These are phyloP conservation scores for Tilletia setariae DNA, from an alignment of 1,284 basidiomycete species.

Conservation along the genomic window DNA sequence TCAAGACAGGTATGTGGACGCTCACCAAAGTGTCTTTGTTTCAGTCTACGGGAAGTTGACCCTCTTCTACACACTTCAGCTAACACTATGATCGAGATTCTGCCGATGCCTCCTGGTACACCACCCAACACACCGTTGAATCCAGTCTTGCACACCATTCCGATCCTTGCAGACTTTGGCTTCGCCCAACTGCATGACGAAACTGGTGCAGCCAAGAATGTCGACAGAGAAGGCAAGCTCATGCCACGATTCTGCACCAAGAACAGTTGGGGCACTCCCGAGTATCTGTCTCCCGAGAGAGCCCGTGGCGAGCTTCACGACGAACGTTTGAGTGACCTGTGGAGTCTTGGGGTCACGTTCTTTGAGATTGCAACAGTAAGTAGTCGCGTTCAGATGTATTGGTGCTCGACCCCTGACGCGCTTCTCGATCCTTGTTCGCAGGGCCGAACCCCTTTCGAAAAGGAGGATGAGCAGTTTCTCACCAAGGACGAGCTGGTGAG, in stretches of 20 bases:
- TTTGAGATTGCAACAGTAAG: constrained; percentile 40
- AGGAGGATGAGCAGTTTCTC: constrained; percentile 34
- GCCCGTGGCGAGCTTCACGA: constrained; percentile 34
- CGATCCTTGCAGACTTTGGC: constrained; percentile 34
- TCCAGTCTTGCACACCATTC: constrained; percentile 20
- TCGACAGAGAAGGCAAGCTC: constrained; percentile 31
- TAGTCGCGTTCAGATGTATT: not conserved
- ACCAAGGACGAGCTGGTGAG: constrained; percentile 30
- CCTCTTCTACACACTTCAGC: constrained; percentile 14
- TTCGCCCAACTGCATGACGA: constrained; percentile 41
- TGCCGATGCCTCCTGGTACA: constrained; percentile 11
- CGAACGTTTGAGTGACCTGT: constrained; percentile 39
- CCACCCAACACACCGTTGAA: constrained; percentile 14
- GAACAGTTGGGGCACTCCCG: constrained; percentile 18
- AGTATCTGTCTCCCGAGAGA: constrained; percentile 44
- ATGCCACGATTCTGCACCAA: constrained; percentile 21
- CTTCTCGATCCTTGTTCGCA: not conserved
- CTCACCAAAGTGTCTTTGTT: not conserved
- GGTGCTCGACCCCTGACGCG: not conserved
- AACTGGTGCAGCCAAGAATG: constrained; percentile 30
- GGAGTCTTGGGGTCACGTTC: constrained; percentile 45
- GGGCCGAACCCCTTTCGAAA: constrained; percentile 44
- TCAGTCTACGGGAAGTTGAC: not conserved
- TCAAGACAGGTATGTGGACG: constrained; percentile 39
- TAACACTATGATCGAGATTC: constrained; percentile 22